A percentile compares a stretch with the other conserved stretches of the same genome.
These are phyloP conservation scores for Vitis labrusca DNA, from an alignment of 164 flowering plant species.

Conservation along the genomic window DNA sequence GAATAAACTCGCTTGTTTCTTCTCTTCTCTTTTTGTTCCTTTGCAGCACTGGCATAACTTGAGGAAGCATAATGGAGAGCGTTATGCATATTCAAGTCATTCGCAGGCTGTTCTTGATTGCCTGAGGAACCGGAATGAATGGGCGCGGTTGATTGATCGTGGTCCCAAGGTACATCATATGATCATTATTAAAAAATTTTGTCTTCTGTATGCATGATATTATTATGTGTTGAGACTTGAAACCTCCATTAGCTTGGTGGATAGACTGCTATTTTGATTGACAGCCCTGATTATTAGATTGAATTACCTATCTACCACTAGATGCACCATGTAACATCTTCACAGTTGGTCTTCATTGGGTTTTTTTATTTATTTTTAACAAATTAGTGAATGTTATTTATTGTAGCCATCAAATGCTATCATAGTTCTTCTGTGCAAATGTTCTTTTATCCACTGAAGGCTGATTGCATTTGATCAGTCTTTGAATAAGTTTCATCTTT, in stretches of 20 bases:
- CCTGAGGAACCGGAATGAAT: conserved; percentile 84
- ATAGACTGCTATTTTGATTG: not conserved
- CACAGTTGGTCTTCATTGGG: too few relatives aligned
- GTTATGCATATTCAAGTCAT: conserved; percentile 93
- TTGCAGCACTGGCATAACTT: conserved; percentile 87
- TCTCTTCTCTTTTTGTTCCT: not conserved
- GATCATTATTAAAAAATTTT: not conserved
- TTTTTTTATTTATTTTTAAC: too few relatives aligned
- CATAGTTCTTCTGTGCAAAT: too few relatives aligned
- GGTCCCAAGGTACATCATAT: conserved; percentile 76
- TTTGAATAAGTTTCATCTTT: too few relatives aligned
- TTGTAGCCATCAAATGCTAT: too few relatives aligned
- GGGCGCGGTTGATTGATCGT: conserved; percentile 93
- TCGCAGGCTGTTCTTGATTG: conserved; percentile 98
- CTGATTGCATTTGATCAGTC: too few relatives aligned
- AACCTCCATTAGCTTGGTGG: not conserved
- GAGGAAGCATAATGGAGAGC: conserved; percentile 96
- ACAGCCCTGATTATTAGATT: not conserved
- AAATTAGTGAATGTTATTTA: too few relatives aligned
- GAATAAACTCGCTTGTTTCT: not conserved
- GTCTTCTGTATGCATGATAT: not conserved
- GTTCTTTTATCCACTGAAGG: too few relatives aligned
- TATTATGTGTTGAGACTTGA: not conserved
- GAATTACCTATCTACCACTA: too few relatives aligned
- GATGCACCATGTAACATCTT: too few relatives aligned